phyloP scores from a whole-genome alignment of 228 moss, liverwort and hornwort genomes.

The Sphagnum fallax region DNA sequence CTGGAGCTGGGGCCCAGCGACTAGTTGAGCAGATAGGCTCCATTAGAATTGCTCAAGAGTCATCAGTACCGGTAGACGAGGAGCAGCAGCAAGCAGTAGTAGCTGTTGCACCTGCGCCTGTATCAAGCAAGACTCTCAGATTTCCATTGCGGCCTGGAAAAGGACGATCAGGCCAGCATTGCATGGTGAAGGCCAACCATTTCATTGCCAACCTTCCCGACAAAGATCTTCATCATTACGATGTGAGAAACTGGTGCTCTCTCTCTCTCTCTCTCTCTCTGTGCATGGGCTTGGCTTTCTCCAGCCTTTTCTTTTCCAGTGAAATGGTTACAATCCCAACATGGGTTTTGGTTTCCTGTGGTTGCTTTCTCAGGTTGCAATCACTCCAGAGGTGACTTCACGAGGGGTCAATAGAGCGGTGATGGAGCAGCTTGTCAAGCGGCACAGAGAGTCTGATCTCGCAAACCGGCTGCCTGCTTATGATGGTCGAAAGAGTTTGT shows the following conservation, averaged over 20 bases:
- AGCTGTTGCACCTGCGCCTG: slow-evolving; percentile 53
- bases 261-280: no score
- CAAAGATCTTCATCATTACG: slow-evolving; percentile 67
- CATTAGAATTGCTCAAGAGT: background rate
- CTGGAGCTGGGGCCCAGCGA: background rate
- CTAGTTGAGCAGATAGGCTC: background rate
- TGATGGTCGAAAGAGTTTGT: slow-evolving; percentile 88
- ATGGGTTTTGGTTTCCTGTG: background rate
- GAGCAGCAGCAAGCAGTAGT: slow-evolving; percentile 7
- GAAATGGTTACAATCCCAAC: no score
- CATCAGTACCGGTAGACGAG: slow-evolving; percentile 20
- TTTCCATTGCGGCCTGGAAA: slow-evolving; percentile 57
- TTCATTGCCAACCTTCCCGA: slow-evolving; percentile 57
- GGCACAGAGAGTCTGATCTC: slow-evolving; percentile 60
- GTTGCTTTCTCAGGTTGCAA: slow-evolving; percentile 52
- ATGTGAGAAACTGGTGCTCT: slow-evolving; percentile 20
- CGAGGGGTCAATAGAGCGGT: slow-evolving; percentile 94
- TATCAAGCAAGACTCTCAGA: slow-evolving; percentile 62
- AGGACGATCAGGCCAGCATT: slow-evolving; percentile 42
- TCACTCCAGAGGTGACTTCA: slow-evolving; percentile 90
- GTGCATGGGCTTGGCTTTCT: no score
- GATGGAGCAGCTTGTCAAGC: slow-evolving; percentile 81
- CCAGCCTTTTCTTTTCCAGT: no score
- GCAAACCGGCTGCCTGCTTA: slow-evolving; percentile 83
- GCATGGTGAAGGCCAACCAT: slow-evolving; percentile 60